These are phyloP conservation scores for Penicillium paxilli DNA, from an alignment of 495 filamentous ascomycete genomes.

Conservation along the genomic window DNA sequence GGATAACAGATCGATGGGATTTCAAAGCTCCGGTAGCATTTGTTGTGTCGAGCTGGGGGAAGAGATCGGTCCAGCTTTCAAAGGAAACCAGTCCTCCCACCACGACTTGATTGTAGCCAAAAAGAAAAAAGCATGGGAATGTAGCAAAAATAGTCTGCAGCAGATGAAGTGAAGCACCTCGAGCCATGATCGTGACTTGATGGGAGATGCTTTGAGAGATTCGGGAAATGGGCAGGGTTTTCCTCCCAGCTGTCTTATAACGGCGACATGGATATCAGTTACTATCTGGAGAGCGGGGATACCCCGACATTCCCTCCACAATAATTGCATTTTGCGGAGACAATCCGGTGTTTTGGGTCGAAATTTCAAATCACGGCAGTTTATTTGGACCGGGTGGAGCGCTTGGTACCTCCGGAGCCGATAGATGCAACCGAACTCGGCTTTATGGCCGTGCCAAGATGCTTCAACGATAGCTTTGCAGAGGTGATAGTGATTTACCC, in stretches of 20 bases:
- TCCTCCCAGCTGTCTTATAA: not conserved
- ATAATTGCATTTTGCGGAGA: not conserved
- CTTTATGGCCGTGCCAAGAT: not conserved
- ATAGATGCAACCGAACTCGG: not conserved
- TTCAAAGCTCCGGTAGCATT: slow-evolving; percentile 21
- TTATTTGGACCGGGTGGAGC: not conserved
- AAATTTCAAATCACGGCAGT: not conserved
- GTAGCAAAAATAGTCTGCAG: slow-evolving; percentile 32
- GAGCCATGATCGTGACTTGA: not conserved
- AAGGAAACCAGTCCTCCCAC: slow-evolving; percentile 26
- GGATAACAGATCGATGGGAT: slow-evolving; percentile 27
- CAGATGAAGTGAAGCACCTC: not conserved
- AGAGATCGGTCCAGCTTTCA: slow-evolving; percentile 27
- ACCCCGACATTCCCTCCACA: not conserved
- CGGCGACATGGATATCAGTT: not conserved
- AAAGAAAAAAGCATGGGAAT: slow-evolving; percentile 35
- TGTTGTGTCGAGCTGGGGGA: slow-evolving; percentile 34
- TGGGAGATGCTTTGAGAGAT: not conserved
- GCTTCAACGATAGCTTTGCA: not conserved
- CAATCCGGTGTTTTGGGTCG: not conserved
- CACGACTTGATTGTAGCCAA: slow-evolving; percentile 34
- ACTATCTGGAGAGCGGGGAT: not conserved
- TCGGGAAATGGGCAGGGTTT: not conserved
- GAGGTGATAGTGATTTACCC: no score
- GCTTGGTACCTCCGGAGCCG: not conserved